phyloP scores from a whole-genome alignment of 2,329 filamentous ascomycete species.

The Penicillium sp. region DNA sequence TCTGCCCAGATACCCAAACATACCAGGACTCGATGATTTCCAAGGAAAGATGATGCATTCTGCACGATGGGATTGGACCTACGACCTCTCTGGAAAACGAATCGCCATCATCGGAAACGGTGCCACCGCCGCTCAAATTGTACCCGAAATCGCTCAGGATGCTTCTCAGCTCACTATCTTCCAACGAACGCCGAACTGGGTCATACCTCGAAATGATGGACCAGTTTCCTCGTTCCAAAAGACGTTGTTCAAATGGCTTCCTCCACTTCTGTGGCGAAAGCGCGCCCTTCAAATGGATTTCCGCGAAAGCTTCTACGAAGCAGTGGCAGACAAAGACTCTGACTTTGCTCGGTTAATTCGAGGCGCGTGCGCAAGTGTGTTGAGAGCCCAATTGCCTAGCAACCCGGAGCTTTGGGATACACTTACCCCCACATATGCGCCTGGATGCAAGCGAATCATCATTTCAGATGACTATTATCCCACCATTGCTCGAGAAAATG shows the following conservation, averaged over 20 bases:
- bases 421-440: conserved; percentile 49
- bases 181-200: conserved; percentile 62
- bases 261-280: conserved; percentile 53
- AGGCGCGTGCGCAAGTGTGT: conserved; percentile 36
- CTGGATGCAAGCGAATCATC: conserved; percentile 23
- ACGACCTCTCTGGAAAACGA: conserved; percentile 55
- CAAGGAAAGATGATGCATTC: conserved; percentile 59
- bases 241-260: conserved; percentile 52
- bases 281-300: conserved; percentile 58
- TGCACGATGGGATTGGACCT: conserved; percentile 63
- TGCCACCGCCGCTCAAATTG: conserved; percentile 61
- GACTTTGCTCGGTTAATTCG: conserved; percentile 46
- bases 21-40: conserved; percentile 52
- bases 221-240: conserved; percentile 47
- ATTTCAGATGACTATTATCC: conserved; percentile 24
- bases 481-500: conserved; percentile 19
- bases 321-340: conserved; percentile 45
- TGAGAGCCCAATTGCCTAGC: conserved; percentile 52
- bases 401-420: conserved; percentile 55
- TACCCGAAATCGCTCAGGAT: conserved; percentile 57
- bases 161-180: conserved; percentile 56
- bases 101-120: conserved; percentile 64
- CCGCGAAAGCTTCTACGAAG: conserved; percentile 52
- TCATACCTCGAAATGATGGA: conserved; percentile 56
- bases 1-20: conserved; percentile 52